Conservation (phyloP, 2,329 filamentous ascomycete species). For the Fusarium acutatum region DNA sequence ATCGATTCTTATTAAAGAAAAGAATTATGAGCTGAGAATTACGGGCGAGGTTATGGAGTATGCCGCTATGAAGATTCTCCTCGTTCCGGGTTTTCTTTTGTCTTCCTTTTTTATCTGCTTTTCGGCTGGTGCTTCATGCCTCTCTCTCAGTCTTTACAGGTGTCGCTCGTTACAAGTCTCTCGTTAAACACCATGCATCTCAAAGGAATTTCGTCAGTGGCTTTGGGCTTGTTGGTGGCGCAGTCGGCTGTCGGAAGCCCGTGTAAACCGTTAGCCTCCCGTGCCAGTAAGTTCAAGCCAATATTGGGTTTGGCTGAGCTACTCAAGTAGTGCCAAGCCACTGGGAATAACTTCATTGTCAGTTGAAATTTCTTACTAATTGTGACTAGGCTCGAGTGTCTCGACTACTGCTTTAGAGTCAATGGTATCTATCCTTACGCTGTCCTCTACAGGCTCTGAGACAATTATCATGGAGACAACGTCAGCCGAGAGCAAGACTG, state of each 20-base stretch:
- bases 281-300: neutral
- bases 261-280: neutral
- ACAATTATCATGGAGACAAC: neutral
- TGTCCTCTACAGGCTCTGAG: neutral
- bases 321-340: neutral
- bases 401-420: neutral
- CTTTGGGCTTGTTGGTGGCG: neutral
- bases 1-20: neutral
- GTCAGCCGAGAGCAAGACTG: neutral
- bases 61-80: neutral
- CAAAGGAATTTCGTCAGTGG: rapidly evolving
- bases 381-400: neutral
- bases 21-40: neutral
- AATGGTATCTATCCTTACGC: neutral
- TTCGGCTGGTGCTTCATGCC: neutral
- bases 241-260: neutral
- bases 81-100: neutral
- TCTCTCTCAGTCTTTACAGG: neutral
- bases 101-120: too few species aligned
- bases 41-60: rapidly evolving
- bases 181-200: neutral
- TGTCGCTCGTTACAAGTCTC: neutral
- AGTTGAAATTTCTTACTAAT: neutral
- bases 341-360: neutral
- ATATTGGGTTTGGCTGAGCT: neutral